Conservation (phyloP, 306 rosid species). For the Hippophae gyantsensis region DNA sequence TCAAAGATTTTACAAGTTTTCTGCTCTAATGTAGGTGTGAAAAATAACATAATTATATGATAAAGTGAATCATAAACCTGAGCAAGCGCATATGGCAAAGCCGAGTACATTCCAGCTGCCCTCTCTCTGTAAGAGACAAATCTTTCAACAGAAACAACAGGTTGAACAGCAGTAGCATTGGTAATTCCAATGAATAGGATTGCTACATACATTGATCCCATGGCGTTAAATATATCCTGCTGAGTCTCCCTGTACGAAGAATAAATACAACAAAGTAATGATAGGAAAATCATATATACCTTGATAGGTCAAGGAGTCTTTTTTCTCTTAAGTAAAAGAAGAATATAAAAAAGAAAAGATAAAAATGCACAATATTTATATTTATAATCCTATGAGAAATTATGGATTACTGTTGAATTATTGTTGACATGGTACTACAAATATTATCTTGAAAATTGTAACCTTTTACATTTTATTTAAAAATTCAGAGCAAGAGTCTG, state of each 20-base stretch:
- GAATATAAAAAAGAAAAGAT: no score
- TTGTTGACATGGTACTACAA: no score
- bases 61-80: constrained; percentile 45
- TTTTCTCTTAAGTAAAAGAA: no score
- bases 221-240: constrained; percentile 82
- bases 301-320: no score
- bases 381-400: no score
- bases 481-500: no score
- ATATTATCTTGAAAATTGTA: no score
- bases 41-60: neutral
- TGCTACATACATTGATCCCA: constrained; percentile 95
- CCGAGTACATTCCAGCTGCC: constrained; percentile 94
- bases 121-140: constrained; percentile 93
- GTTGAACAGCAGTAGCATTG: constrained; percentile 89
- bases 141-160: constrained; percentile 90
- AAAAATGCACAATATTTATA: no score
- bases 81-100: constrained; percentile 90
- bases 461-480: no score
- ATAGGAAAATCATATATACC: neutral
- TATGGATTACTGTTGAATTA: no score
- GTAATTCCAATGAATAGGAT: constrained; percentile 82
- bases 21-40: neutral
- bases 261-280: neutral
- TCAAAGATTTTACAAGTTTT: constrained; percentile 11
- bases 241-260: constrained; percentile 57